phyloP scores from a whole-genome alignment of 2,329 filamentous ascomycete species.

The Scedosporium aurantiacum region DNA sequence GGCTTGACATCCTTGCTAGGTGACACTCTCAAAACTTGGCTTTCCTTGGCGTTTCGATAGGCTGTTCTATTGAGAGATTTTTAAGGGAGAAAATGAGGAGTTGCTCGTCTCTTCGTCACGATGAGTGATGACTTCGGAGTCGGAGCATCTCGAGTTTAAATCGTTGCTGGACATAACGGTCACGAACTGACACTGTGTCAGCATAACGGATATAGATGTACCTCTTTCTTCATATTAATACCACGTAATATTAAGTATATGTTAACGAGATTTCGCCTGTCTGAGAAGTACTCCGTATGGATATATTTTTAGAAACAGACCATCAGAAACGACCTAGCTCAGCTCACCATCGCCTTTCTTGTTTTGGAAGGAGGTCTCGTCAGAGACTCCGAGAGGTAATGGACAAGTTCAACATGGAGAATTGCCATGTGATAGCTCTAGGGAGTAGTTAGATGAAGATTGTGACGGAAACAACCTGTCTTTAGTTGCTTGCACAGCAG shows the following conservation, averaged over 20 bases:
- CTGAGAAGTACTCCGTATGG: not conserved
- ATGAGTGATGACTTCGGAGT: constrained; percentile 2
- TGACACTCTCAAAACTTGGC: too few relatives aligned
- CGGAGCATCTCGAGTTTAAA: constrained; percentile 1
- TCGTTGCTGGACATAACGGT: constrained; percentile 20
- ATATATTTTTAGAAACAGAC: not conserved
- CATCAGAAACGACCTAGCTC: not conserved
- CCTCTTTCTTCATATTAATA: not conserved
- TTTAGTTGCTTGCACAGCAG: too few relatives aligned
- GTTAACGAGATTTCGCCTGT: not conserved
- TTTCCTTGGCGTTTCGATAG: too few relatives aligned
- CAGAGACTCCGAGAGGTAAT: too few relatives aligned
- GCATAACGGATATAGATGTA: constrained; percentile 19
- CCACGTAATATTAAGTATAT: not conserved
- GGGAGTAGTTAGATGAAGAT: too few relatives aligned
- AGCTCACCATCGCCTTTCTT: not conserved
- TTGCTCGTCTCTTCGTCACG: constrained; percentile 9
- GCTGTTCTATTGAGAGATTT: too few relatives aligned
- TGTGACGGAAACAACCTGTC: too few relatives aligned
- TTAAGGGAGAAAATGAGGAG: not conserved
- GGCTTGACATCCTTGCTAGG: not conserved
- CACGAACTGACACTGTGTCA: constrained; percentile 15
- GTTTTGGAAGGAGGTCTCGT: not conserved
- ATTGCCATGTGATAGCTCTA: too few relatives aligned
- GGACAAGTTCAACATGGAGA: too few relatives aligned